Base-by-base conservation (phyloP, 495 filamentous ascomycete genomes). In the Penicillium herquei region DNA sequence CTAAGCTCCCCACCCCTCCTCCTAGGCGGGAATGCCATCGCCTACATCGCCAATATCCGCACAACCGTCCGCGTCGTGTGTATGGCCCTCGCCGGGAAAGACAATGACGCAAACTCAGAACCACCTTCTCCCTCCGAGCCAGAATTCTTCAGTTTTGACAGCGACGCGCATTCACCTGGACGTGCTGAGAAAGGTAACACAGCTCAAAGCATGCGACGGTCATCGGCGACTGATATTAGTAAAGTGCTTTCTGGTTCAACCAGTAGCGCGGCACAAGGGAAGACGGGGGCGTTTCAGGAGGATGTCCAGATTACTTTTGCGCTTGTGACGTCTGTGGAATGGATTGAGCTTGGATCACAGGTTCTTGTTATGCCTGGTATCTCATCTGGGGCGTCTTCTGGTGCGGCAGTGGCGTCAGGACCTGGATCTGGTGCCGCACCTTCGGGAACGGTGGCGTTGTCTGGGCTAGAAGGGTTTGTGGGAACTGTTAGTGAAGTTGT, bases 11-110 rank as follows among this genome's bases (percentile, higher is more conserved):
- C 71, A 7, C 70, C 77, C 11, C 59, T 86, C 11, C 71, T 79
- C 1, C 71, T 86, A 0, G 84, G 84, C 11, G 81, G 75, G 11
- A 74, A 88, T 18, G 88, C 94, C 1, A 89, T 91, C 13, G 81
- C 88, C 1, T 96, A 96, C 59, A 85, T 91, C 35, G 90, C 88
- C 12, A 96, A 90, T 64, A 85, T 97, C n/a, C 82, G 94, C 13
- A 84, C 91, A 2, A 79, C 86, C 0, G 92, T 91, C 10, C 83
- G 87, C 52, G 82, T 96, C 3, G 64, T 84, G 6, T 76, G 81
- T 33, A 80, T 84, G 58, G 73, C 66, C 7, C 61, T 76, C 6
- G 69, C 75, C 8, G 68, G 67, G 9, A 14, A 55, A 21, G 52
- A 35, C 7, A 64, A 77, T 11, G 68, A 73, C 7, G 50, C 60